Conservation (phyloP, 2,329 filamentous ascomycete species). For the Claviceps africana region DNA sequence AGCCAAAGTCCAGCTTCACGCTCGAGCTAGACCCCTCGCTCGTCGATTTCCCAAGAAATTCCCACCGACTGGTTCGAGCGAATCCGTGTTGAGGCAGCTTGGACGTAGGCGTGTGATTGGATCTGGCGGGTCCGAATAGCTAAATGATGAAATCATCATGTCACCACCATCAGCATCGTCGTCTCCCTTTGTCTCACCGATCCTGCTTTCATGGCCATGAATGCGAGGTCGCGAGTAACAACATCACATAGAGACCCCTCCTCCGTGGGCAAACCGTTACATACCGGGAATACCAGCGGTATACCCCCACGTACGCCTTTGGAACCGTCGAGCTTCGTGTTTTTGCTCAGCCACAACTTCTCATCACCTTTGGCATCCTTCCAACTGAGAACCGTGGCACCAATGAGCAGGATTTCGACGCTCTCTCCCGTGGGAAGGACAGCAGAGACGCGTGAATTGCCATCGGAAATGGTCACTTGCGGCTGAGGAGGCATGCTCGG, state of each 20-base stretch:
- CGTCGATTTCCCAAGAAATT: conserved; percentile 75
- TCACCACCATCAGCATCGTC: not conserved
- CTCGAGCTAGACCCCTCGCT: conserved; percentile 42
- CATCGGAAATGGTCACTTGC: conserved; percentile 59
- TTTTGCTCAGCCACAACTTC: conserved; percentile 75
- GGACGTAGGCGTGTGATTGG: conserved; percentile 61
- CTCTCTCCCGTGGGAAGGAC: conserved; percentile 74
- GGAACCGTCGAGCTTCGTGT: conserved; percentile 66
- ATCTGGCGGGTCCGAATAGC: conserved; percentile 76
- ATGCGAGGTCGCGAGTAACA: not conserved
- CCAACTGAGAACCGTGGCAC: conserved; percentile 89
- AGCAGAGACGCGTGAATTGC: conserved; percentile 61
- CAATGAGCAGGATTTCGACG: conserved; percentile 74
- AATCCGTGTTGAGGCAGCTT: conserved; percentile 87
- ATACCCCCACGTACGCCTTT: conserved; percentile 88
- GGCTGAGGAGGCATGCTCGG: conserved; percentile 61
- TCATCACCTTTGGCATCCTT: conserved; percentile 66
- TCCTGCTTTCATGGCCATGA: not conserved
- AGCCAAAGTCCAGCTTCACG: conserved; percentile 91
- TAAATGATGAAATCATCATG: conserved; percentile 19
- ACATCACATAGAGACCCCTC: too few species aligned
- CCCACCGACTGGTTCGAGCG: conserved; percentile 79
- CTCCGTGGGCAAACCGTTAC: conserved; percentile 17
- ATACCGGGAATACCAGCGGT: conserved; percentile 82
- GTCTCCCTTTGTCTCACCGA: not conserved